Percentiles rank a stretch among this genome's conserved stretches.
phyloP scores from a whole-genome alignment of 441 rosid genomes.

The Populus hybrid region DNA sequence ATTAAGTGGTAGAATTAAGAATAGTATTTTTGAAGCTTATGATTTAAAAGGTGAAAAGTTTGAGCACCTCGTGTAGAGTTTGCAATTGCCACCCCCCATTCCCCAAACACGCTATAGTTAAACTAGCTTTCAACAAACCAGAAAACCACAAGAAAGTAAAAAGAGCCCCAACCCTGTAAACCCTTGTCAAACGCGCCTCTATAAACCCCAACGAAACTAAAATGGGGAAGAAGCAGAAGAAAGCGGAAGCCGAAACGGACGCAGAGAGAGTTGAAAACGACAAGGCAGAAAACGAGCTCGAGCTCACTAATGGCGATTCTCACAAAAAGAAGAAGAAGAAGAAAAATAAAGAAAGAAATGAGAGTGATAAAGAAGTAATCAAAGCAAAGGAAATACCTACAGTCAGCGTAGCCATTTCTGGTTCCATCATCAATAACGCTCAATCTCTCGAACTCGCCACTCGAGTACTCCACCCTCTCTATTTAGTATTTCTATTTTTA shows the following conservation, averaged over 20 bases:
- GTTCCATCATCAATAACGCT: constrained; percentile 91
- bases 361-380: background rate
- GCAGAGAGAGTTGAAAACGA: constrained; percentile 4
- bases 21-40: background rate
- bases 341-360: constrained; percentile 24
- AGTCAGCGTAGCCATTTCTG: constrained; percentile 79
- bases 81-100: background rate
- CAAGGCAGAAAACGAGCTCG: constrained; percentile 4
- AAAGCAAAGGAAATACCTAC: constrained; percentile 42
- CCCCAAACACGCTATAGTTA: background rate
- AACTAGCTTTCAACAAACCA: background rate
- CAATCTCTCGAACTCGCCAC: constrained; percentile 96
- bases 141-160: background rate
- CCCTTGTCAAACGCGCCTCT: constrained; percentile 22
- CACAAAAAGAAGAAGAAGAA: constrained; percentile 29
- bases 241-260: constrained; percentile 33
- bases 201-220: background rate
- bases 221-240: constrained; percentile 65
- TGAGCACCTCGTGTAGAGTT: background rate
- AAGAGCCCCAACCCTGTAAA: constrained; percentile 20
- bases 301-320: constrained; percentile 24
- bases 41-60: too few relatives aligned
- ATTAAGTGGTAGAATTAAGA: background rate
- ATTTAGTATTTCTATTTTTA: background rate
- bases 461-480: constrained; percentile 47